These are phyloP conservation scores for Zanthoxylum bungeanum DNA, from an alignment of 345 rosid species.

Conservation along the genomic window DNA sequence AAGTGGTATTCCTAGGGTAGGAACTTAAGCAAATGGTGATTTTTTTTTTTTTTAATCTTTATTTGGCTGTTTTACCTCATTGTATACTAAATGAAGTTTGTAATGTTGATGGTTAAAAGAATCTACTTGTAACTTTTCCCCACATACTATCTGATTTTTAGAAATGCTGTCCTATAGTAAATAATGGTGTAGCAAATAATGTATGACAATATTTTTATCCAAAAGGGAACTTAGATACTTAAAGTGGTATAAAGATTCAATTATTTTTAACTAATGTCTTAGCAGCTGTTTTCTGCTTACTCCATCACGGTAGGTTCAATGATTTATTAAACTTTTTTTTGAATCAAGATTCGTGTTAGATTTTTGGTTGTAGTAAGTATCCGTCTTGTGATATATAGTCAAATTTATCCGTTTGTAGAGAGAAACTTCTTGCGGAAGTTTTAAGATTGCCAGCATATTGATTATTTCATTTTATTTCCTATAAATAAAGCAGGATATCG, in stretches of 20 bases:
- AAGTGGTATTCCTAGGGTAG: slow-evolving; percentile 9
- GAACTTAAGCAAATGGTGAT: slow-evolving; percentile 14
- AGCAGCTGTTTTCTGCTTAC: background rate
- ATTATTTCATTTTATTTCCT: background rate
- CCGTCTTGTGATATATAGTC: background rate
- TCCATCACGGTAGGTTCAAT: background rate
- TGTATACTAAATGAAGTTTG: background rate
- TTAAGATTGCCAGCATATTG: background rate
- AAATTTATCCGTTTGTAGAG: background rate
- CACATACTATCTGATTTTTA: background rate
- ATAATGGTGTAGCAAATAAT: background rate
- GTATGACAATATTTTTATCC: background rate
- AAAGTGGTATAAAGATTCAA: background rate
- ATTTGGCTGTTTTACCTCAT: background rate
- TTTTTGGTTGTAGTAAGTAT: background rate
- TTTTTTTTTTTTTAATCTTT: background rate
- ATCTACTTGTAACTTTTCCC: background rate
- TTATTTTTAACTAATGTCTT: background rate
- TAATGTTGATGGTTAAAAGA: background rate
- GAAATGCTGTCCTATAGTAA: background rate
- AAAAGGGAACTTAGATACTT: background rate
- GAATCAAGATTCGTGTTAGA: background rate
- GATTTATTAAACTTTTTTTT: background rate
- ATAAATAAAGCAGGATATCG: background rate
- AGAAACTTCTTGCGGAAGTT: background rate